Percentiles rank a stretch among this genome's conserved stretches.
Conservation (phyloP, 306 rosid species). For the Castanea sativa region DNA sequence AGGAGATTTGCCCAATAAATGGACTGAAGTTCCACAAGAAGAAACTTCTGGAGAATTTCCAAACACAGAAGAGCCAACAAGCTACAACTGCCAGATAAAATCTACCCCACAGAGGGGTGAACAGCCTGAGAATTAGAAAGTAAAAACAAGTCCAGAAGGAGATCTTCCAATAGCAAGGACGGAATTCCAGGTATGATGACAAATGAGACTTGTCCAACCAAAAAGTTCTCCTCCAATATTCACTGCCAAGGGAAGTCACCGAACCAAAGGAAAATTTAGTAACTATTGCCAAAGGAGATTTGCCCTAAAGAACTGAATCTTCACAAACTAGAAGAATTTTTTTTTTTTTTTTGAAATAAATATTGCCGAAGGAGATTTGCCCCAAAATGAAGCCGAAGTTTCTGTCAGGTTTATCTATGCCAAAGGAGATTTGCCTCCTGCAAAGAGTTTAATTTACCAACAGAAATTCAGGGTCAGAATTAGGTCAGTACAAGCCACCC, state of each 20-base stretch:
- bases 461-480: conserved; percentile 24
- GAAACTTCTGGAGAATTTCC: conserved; percentile 40
- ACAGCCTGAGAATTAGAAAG: conserved; percentile 16
- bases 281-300: conserved; percentile 72
- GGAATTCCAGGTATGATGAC: conserved; percentile 25
- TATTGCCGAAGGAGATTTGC: conserved; percentile 91
- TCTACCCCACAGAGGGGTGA: conserved; percentile 21
- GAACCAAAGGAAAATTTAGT: conserved; percentile 39
- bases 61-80: conserved; percentile 38
- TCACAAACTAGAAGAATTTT: conserved; percentile 27
- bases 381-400: conserved; percentile 39
- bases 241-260: conserved; percentile 30
- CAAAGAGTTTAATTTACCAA: conserved; percentile 27
- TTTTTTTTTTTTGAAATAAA: conserved; percentile 34
- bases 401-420: conserved; percentile 21
- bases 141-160: conserved; percentile 43
- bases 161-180: conserved; percentile 38
- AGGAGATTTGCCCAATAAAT: conserved; percentile 91
- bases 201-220: conserved; percentile 20
- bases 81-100: conserved; percentile 20
- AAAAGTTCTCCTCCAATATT: conserved; percentile 17
- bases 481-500: conserved; percentile 21
- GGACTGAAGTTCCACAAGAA: conserved; percentile 45
- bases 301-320: conserved; percentile 53
- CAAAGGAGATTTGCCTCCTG: conserved; percentile 22